Evolutionary conservation across 164 flowering plant species (phyloP).

Genomic region (Liriodendron chinense): DNA sequence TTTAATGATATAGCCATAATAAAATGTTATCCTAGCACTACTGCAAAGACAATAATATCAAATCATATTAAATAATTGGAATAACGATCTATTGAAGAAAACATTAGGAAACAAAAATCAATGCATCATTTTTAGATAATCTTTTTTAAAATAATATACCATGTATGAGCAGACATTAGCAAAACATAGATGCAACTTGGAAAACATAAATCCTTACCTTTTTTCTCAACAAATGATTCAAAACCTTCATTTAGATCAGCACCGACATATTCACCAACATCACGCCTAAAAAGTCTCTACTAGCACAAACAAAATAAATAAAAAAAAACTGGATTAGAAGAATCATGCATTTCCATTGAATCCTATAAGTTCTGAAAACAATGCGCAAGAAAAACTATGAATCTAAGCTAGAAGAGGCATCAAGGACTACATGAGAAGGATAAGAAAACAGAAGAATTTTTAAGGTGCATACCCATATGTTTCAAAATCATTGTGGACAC

Average conservation of each 20-base stretch:
- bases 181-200: background rate
- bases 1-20: no score
- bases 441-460: no score
- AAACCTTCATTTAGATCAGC: constrained; percentile 89
- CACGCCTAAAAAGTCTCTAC: constrained; percentile 92
- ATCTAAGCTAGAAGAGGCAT: no score
- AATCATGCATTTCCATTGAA: background rate
- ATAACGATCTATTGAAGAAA: background rate
- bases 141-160: no score
- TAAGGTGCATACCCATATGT: no score
- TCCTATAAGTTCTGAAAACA: no score
- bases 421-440: no score
- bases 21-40: no score
- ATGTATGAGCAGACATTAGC: background rate
- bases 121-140: background rate
- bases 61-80: background rate
- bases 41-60: background rate
- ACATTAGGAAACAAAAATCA: background rate
- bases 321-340: background rate
- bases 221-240: constrained; percentile 72
- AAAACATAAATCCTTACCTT: constrained; percentile 36
- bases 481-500: no score
- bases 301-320: background rate
- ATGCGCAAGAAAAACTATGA: no score
- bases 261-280: constrained; percentile 75